phyloP scores from a whole-genome alignment of 2,329 filamentous ascomycete species.

The Monosporascus sp. region DNA sequence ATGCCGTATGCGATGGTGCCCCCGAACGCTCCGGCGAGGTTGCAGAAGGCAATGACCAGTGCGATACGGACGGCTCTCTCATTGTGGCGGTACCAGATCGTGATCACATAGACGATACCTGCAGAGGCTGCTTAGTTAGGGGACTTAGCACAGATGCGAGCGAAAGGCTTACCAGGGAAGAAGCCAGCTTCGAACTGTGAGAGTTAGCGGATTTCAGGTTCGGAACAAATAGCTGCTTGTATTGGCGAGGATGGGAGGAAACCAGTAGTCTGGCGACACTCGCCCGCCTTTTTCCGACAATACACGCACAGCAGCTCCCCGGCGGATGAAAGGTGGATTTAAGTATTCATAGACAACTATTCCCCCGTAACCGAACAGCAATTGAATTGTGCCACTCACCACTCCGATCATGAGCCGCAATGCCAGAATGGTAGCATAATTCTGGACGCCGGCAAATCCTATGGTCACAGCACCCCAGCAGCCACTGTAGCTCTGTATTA shows the following conservation, averaged over 20 bases:
- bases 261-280: too few relatives aligned
- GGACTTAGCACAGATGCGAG: conserved; percentile 8
- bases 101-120: conserved; percentile 20
- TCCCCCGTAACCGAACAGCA: too few relatives aligned
- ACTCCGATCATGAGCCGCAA: conserved; percentile 43
- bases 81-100: conserved; percentile 20
- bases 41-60: conserved; percentile 64
- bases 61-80: conserved; percentile 30
- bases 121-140: conserved; percentile 33
- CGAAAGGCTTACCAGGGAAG: conserved; percentile 38
- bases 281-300: too few relatives aligned
- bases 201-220: not conserved
- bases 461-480: conserved; percentile 24
- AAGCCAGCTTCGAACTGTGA: conserved; percentile 45
- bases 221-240: too few relatives aligned
- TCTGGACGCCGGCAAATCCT: conserved; percentile 16
- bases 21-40: conserved; percentile 60
- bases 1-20: conserved; percentile 56
- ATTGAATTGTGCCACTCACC: conserved; percentile 18
- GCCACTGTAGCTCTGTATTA: conserved; percentile 18
- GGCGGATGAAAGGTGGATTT: too few relatives aligned
- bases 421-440: conserved; percentile 15
- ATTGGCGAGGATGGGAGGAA: too few relatives aligned
- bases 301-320: too few relatives aligned
- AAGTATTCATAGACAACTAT: too few relatives aligned